Percentiles rank a stretch among this genome's conserved stretches.
phyloP scores from a whole-genome alignment of 1,284 basidiomycete species.

The Polyporus tsugae region DNA sequence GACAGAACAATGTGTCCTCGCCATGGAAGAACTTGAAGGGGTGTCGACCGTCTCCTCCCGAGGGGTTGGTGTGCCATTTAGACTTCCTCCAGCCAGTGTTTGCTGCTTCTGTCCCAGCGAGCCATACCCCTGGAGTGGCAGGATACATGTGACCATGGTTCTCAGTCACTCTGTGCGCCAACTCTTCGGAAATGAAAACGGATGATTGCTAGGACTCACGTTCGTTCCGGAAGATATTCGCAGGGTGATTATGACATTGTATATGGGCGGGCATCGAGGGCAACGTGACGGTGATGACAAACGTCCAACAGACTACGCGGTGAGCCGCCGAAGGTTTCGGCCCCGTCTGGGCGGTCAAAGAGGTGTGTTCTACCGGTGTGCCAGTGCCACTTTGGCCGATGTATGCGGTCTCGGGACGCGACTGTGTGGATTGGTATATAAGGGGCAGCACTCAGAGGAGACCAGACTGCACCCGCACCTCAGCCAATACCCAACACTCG shows the following conservation, averaged over 20 bases:
- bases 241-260: background rate
- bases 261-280: slow-evolving; percentile 1
- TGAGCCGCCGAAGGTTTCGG: slow-evolving; percentile 3
- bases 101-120: background rate
- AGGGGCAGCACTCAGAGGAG: background rate
- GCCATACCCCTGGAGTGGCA: background rate
- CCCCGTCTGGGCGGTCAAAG: background rate
- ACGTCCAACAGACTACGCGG: slow-evolving; percentile 6
- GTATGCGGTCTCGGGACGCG: background rate
- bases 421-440: background rate
- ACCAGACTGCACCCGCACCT: background rate
- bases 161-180: background rate
- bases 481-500: background rate
- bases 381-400: background rate
- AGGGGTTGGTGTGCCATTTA: background rate
- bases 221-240: background rate
- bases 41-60: background rate
- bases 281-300: slow-evolving; percentile 6
- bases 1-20: background rate
- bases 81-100: background rate
- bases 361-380: background rate
- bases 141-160: background rate
- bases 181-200: background rate
- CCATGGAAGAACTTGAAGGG: background rate
- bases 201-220: background rate